Base-by-base conservation (phyloP, 2,329 filamentous ascomycete genomes). In the Emmonsiellopsis sp. region DNA sequence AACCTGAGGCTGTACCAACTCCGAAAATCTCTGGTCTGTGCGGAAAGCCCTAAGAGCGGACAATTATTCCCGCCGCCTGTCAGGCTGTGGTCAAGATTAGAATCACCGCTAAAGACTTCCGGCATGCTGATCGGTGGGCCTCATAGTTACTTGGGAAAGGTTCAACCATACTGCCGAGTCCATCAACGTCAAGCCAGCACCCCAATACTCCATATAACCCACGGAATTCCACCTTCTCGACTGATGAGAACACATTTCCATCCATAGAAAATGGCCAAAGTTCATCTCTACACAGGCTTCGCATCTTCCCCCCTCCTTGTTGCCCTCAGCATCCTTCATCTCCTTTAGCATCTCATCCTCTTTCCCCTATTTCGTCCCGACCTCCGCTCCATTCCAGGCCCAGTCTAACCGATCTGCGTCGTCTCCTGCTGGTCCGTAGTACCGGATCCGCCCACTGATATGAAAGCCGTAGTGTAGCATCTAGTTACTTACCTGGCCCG, bases 351-450 rank as follows among this genome's bases (percentile, higher is more conserved):
- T 7, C 13, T 39, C 36, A 39, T 39, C 13, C 9, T 39, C 36
- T 39, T 39, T n/a, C 36, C 36, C 3, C 13, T 39, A 39, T 39
- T 39, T 39, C 36, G 36, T 39, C 6, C 42, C 21, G 46, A 37
- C 33, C 46, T 49, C 2, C 9, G 46, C 10, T 49, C 46, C 13
- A 49, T 49, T 6, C 46, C 46, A 39, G 46, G 46, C 32, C 46
- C 46, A 2, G 11, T 37, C 32, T 42, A 33, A 52, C 54, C 10
- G 42, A 56, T 36, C 31, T 56, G 1, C 40, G 53, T 17, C 56
- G 58, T 13, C 40, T 55, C 6, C 39, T 52, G n/a, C 31, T 53
- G 13, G 51, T 53, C 13, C 49, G 42, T 17, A 51, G 42, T 17
- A 51, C 43, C 6, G 56, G 53, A 14, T 32, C 10, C 8, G 45